Percentiles rank a stretch among this genome's conserved stretches.
phyloP scores from a whole-genome alignment of 1,284 basidiomycete species.

The Vanrija sp. region DNA sequence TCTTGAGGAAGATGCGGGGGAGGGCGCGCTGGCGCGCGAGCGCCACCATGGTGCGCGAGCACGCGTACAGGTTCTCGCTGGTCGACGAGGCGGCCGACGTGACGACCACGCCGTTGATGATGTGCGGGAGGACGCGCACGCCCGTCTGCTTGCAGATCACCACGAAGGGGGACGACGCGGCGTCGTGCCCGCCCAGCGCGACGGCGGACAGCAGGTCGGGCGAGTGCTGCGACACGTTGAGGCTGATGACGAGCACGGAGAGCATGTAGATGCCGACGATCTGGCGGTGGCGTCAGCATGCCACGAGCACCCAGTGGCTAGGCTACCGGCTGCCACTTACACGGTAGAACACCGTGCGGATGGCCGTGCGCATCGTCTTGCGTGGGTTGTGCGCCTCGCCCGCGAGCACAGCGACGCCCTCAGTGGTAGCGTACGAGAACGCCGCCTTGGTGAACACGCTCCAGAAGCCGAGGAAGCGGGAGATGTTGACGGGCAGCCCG shows the following conservation, averaged over 20 bases:
- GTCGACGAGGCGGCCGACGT: conserved; percentile 56
- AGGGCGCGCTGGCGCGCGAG: conserved; percentile 59
- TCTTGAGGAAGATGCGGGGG: conserved; percentile 55
- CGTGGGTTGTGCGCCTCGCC: conserved; percentile 58
- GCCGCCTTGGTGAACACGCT: conserved; percentile 52
- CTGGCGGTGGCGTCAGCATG: conserved; percentile 16
- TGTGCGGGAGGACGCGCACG: conserved; percentile 67
- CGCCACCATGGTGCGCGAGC: conserved; percentile 52
- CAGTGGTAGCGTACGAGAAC: conserved; percentile 39
- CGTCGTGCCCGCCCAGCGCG: conserved; percentile 54
- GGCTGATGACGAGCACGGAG: conserved; percentile 35
- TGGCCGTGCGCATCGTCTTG: conserved; percentile 59
- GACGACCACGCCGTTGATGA: conserved; percentile 62
- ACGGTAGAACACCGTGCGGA: conserved; percentile 12
- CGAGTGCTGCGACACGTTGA: conserved; percentile 26
- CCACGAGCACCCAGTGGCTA: too few relatives aligned
- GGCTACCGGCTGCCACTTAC: too few relatives aligned
- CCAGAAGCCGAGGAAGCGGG: conserved; percentile 59
- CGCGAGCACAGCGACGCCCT: conserved; percentile 48
- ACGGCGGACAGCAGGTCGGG: conserved; percentile 52
- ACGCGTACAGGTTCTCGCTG: conserved; percentile 53
- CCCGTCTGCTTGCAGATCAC: conserved; percentile 63
- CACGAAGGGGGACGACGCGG: conserved; percentile 73
- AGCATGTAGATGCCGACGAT: conserved; percentile 60
- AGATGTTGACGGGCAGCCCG: neutral